These are phyloP conservation scores for Albugo laibachii DNA, from an alignment of 352 stramenopile species.

Conservation along the genomic window DNA sequence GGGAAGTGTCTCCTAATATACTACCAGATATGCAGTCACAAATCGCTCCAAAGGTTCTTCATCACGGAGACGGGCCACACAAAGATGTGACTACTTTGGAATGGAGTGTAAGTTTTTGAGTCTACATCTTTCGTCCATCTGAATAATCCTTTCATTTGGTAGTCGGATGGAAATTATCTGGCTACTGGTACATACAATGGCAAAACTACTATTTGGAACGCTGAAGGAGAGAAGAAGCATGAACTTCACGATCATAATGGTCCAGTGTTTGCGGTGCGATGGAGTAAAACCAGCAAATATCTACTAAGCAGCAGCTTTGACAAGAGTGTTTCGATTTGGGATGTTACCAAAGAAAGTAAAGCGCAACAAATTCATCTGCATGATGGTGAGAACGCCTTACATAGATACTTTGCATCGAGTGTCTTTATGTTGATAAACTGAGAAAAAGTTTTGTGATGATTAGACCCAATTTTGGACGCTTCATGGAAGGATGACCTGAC, in stretches of 20 bases:
- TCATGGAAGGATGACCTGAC: slow-evolving; percentile 89
- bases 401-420: background rate
- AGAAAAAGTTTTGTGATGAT: slow-evolving; percentile 1
- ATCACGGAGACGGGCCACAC: slow-evolving; percentile 74
- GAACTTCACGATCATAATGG: slow-evolving; percentile 71
- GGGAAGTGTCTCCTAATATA: slow-evolving; percentile 72
- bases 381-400: slow-evolving; percentile 5
- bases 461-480: slow-evolving; percentile 75
- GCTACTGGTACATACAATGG: slow-evolving; percentile 93
- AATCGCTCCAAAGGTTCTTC: slow-evolving; percentile 29
- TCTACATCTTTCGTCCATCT: background rate
- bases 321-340: slow-evolving; percentile 73
- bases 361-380: slow-evolving; percentile 88
- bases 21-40: slow-evolving; percentile 14
- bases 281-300: slow-evolving; percentile 56
- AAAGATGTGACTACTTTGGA: slow-evolving; percentile 97
- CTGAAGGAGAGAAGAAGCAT: slow-evolving; percentile 61
- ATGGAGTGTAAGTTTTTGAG: slow-evolving; percentile 76
- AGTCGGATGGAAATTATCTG: slow-evolving; percentile 72
- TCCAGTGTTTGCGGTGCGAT: slow-evolving; percentile 66
- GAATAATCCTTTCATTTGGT: background rate
- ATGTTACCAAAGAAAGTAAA: slow-evolving; percentile 78
- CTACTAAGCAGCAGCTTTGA: slow-evolving; percentile 69
- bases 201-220: slow-evolving; percentile 62
- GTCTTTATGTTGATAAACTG: background rate